phyloP scores from a whole-genome alignment of 1,139 yeast species.

The Hyphopichia burtonii region DNA sequence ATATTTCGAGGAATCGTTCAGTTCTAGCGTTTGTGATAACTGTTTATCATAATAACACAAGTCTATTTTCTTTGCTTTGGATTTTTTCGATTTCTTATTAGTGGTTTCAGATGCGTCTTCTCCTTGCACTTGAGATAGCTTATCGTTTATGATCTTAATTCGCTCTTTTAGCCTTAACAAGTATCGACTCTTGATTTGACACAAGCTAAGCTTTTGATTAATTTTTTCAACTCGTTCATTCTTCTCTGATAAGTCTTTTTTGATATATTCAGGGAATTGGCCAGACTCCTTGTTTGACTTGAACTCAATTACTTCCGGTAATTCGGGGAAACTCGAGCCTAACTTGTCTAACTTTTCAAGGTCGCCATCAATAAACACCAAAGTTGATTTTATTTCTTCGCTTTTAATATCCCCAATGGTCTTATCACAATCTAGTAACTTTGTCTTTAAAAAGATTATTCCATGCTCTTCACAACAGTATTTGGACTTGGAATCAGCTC shows the following conservation, averaged over 20 bases:
- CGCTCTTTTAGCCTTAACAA: slow-evolving; percentile 34
- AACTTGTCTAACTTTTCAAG: slow-evolving; percentile 18
- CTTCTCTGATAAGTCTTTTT: slow-evolving; percentile 16
- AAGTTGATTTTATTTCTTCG: slow-evolving; percentile 15
- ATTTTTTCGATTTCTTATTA: slow-evolving; percentile 16
- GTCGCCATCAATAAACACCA: slow-evolving; percentile 6
- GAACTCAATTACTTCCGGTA: slow-evolving; percentile 30
- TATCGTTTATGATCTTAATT: slow-evolving; percentile 39
- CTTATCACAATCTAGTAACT: slow-evolving; percentile 17
- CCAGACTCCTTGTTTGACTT: slow-evolving; percentile 10
- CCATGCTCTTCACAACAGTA: slow-evolving; percentile 82
- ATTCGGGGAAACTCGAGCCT: slow-evolving; percentile 41
- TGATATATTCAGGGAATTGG: slow-evolving; percentile 30
- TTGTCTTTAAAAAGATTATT: slow-evolving; percentile 43
- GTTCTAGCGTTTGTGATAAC: slow-evolving; percentile 2
- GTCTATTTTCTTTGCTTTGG: slow-evolving; percentile 27
- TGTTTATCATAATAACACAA: slow-evolving; percentile 31
- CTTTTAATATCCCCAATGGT: slow-evolving; percentile 16
- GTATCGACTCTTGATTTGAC: slow-evolving; percentile 17
- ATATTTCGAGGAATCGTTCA: neutral
- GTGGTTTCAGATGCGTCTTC: slow-evolving; percentile 4
- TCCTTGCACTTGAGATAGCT: slow-evolving; percentile 12
- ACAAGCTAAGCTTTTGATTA: slow-evolving; percentile 16
- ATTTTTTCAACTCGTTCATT: slow-evolving; percentile 22
- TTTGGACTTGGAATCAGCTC: slow-evolving; percentile 45